Evolutionary conservation across 139 green algal species (phyloP).

Genomic region (Micractinium sp.): DNA sequence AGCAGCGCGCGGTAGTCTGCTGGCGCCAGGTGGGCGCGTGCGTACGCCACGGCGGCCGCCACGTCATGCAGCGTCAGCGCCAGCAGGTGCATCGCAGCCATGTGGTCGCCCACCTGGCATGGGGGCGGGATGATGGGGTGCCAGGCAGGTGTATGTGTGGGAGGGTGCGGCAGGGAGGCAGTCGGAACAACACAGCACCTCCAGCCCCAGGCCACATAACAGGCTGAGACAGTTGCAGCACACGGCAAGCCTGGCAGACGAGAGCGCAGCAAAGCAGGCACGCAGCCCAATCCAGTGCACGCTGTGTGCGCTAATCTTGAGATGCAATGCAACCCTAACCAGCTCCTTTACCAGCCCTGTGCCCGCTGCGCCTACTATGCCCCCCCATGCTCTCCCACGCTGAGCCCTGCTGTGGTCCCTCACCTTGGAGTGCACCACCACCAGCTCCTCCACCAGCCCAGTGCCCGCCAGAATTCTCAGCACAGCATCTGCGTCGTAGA

Average conservation of each 20-base stretch:
- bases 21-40: slow-evolving; percentile 40
- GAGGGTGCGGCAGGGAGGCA: too few relatives aligned
- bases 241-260: not conserved
- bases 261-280: not conserved
- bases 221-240: not conserved
- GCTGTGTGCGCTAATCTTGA: not conserved
- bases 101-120: slow-evolving; percentile 61
- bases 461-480: slow-evolving; percentile 34
- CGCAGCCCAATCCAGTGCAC: too few relatives aligned
- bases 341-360: not conserved
- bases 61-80: slow-evolving; percentile 68
- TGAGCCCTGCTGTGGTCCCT: not conserved
- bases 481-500: slow-evolving; percentile 56
- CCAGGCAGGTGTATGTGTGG: not conserved
- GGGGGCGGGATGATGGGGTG: not conserved
- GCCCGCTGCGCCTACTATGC: not conserved
- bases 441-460: slow-evolving; percentile 62
- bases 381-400: too few relatives aligned
- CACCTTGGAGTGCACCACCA: slow-evolving; percentile 66
- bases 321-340: not conserved
- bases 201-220: not conserved
- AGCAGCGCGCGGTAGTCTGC: slow-evolving; percentile 51
- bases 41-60: slow-evolving; percentile 71
- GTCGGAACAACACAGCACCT: not conserved
- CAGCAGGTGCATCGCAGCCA: slow-evolving; percentile 68